phyloP scores from a whole-genome alignment of 306 rosid species.

The Begonia peltatifolia region DNA sequence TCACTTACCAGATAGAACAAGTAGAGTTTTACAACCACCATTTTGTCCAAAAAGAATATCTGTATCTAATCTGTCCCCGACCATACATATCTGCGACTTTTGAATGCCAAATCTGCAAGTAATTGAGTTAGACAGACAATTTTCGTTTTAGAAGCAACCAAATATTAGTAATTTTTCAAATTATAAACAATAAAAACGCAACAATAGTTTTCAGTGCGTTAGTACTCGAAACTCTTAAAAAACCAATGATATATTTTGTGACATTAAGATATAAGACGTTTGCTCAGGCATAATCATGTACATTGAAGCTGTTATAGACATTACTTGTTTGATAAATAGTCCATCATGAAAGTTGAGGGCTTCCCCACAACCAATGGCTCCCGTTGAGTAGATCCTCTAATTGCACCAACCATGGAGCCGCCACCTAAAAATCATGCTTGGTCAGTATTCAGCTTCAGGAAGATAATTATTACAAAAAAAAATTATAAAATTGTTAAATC shows the following conservation, averaged over 20 bases:
- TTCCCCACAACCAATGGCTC: constrained; percentile 95
- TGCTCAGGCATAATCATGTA: background rate
- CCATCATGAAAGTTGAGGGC: constrained; percentile 99
- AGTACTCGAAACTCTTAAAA: too few relatives aligned
- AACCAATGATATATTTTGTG: too few relatives aligned
- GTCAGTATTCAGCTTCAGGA: too few relatives aligned
- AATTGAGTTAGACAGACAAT: background rate
- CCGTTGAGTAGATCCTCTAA: constrained; percentile 79
- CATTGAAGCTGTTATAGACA: background rate
- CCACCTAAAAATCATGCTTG: constrained; percentile 42
- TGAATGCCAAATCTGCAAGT: constrained; percentile 66
- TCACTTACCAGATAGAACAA: constrained; percentile 62
- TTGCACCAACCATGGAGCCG: constrained; percentile 93
- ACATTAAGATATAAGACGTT: too few relatives aligned
- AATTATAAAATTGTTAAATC: too few relatives aligned
- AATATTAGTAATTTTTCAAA: too few relatives aligned
- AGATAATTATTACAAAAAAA: too few relatives aligned
- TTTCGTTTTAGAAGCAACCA: too few relatives aligned
- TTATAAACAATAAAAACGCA: too few relatives aligned
- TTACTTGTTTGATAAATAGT: constrained; percentile 68
- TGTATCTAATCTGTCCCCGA: constrained; percentile 93
- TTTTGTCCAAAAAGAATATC: constrained; percentile 93
- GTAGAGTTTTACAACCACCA: constrained; percentile 96
- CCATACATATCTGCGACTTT: constrained; percentile 95
- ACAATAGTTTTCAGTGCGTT: too few relatives aligned